phyloP scores from a whole-genome alignment of 768 basidiomycete species.

The Asterophora lycoperdoides region DNA sequence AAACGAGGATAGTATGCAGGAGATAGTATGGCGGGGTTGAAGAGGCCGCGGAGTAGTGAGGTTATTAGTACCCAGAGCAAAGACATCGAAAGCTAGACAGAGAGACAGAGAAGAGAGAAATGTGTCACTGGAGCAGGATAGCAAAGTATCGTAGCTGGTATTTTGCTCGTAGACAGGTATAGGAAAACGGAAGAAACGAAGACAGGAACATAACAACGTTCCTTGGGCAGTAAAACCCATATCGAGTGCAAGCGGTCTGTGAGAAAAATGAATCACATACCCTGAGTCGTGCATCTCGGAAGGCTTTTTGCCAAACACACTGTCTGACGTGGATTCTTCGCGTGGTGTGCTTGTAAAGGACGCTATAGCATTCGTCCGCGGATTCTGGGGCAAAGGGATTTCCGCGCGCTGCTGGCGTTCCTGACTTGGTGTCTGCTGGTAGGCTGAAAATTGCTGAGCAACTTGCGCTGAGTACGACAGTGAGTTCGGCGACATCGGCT shows the following conservation, averaged over 20 bases:
- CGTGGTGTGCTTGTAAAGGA: conserved; percentile 26
- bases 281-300: conserved; percentile 81
- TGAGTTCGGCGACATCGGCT: conserved; percentile 26
- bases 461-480: conserved; percentile 62
- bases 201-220: conserved; percentile 14
- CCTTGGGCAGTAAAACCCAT: conserved; percentile 3
- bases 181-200: conserved; percentile 5
- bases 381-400: conserved; percentile 23
- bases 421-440: conserved; percentile 63
- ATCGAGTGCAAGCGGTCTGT: conserved; percentile 4
- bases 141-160: conserved; percentile 30
- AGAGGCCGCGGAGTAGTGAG: conserved; percentile 19
- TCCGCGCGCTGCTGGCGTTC: conserved; percentile 47
- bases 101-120: conserved; percentile 14
- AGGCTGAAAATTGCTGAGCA: conserved; percentile 60
- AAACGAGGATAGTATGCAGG: conserved; percentile 22
- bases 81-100: conserved; percentile 11
- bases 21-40: conserved; percentile 17
- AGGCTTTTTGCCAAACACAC: conserved; percentile 54
- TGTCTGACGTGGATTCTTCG: conserved; percentile 30
- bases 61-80: conserved; percentile 24
- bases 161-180: conserved; percentile 20
- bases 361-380: conserved; percentile 21
- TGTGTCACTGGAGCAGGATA: conserved; percentile 25
- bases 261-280: conserved; percentile 44